A percentile compares a stretch with the other conserved stretches of the same genome.
phyloP scores from a whole-genome alignment of 2,329 filamentous ascomycete species.

The Tetracladium maxilliforme region DNA sequence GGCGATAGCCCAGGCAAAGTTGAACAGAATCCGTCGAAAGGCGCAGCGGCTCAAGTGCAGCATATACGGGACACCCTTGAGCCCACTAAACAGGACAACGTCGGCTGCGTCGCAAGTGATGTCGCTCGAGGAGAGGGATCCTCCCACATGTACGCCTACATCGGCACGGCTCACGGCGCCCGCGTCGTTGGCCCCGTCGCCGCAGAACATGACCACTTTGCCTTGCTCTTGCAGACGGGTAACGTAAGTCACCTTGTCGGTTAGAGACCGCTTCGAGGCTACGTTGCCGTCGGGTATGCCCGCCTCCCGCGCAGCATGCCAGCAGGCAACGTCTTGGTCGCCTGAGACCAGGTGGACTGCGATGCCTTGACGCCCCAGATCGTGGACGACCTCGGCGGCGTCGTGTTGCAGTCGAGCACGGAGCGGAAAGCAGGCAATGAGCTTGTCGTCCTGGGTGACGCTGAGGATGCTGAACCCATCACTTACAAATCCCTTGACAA shows the following conservation, averaged over 20 bases:
- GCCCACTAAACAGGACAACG: slow-evolving; percentile 43
- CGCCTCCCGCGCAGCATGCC: slow-evolving; percentile 18
- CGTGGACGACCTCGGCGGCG: slow-evolving; percentile 16
- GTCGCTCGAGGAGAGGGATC: slow-evolving; percentile 41
- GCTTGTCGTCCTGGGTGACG: slow-evolving; percentile 19
- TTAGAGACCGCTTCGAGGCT: slow-evolving; percentile 16
- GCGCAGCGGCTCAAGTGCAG: slow-evolving; percentile 29
- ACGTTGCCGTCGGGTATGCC: slow-evolving; percentile 17
- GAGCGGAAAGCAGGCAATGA: slow-evolving; percentile 25
- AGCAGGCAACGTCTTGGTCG: slow-evolving; percentile 31
- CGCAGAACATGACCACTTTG: slow-evolving; percentile 50
- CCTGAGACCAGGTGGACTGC: slow-evolving; percentile 31
- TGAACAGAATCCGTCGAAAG: slow-evolving; percentile 31
- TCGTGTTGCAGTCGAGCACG: slow-evolving; percentile 26
- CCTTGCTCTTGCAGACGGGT: not conserved
- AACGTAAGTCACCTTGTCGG: not conserved
- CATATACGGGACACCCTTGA: slow-evolving; percentile 38
- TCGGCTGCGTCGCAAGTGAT: slow-evolving; percentile 51
- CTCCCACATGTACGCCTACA: slow-evolving; percentile 52
- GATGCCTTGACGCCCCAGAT: slow-evolving; percentile 20
- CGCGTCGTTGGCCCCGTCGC: slow-evolving; percentile 66
- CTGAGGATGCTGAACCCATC: slow-evolving; percentile 26
- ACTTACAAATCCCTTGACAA: too few species aligned
- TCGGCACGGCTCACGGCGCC: slow-evolving; percentile 53
- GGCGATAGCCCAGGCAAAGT: slow-evolving; percentile 42